Percentiles rank a stretch among this genome's conserved stretches.
These are phyloP conservation scores for Plasmodium vivax DNA, from an alignment of 169 alveolate species.

Conservation along the genomic window DNA sequence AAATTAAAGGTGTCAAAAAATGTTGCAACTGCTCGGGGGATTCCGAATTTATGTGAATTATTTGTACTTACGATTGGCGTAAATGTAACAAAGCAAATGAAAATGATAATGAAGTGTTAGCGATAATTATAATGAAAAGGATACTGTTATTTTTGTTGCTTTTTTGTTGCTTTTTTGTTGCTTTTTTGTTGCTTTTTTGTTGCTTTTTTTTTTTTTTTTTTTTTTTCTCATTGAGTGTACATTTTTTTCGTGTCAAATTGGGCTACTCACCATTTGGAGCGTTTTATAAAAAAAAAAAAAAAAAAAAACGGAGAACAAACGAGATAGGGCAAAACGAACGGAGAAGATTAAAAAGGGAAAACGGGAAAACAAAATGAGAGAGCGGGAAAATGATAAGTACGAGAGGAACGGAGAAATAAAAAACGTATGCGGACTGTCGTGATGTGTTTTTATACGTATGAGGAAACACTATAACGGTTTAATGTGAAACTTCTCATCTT, in stretches of 20 bases:
- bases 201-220: neutral
- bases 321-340: neutral
- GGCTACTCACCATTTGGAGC: neutral
- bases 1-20: neutral
- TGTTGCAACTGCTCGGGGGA: neutral
- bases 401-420: neutral
- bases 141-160: neutral
- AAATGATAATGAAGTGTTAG: neutral
- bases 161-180: too few relatives aligned
- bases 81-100: neutral
- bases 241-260: neutral
- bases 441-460: neutral
- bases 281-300: neutral
- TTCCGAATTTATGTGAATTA: conserved; percentile 2
- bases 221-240: neutral
- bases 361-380: neutral
- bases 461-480: neutral
- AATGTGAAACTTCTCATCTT: neutral
- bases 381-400: neutral
- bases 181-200: too few relatives aligned
- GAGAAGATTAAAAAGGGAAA: neutral
- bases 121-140: neutral
- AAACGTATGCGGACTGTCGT: neutral
- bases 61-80: neutral
- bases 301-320: neutral